Percentiles rank a stretch among this genome's conserved stretches.
phyloP scores from a whole-genome alignment of 352 stramenopile species.

The Phytophthora brassicae region DNA sequence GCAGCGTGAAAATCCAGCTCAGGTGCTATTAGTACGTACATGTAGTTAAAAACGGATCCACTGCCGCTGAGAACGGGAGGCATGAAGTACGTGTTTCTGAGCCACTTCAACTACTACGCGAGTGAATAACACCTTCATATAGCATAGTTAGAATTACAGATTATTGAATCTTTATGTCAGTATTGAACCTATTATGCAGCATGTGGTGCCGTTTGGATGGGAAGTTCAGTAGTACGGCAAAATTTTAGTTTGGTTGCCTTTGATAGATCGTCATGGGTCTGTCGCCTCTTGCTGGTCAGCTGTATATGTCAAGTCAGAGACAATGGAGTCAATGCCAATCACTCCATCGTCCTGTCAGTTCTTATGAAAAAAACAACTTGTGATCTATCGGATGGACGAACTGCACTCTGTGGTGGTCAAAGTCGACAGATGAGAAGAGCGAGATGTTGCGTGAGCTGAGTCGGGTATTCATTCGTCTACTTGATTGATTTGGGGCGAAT shows the following conservation, averaged over 20 bases:
- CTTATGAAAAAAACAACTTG: no score
- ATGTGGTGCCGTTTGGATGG: slow-evolving; percentile 5
- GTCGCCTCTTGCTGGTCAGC: no score
- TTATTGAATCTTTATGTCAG: no score
- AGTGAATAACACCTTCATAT: not conserved
- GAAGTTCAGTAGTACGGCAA: not conserved
- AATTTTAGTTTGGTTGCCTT: slow-evolving; percentile 18
- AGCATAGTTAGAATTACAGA: slow-evolving; percentile 1
- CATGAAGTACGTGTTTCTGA: not conserved
- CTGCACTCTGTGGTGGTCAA: slow-evolving; percentile 13
- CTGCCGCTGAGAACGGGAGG: slow-evolving; percentile 15
- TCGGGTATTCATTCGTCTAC: no score
- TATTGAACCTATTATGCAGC: not conserved
- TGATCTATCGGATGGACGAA: no score
- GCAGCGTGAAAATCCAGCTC: slow-evolving; percentile 29
- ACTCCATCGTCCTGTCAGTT: not conserved
- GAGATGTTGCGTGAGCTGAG: not conserved
- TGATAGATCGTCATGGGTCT: not conserved
- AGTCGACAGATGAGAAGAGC: not conserved
- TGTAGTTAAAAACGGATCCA: no score
- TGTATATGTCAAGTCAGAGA: no score
- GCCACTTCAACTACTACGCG: slow-evolving; percentile 12
- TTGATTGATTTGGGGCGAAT: slow-evolving; percentile 15
- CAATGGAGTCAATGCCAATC: not conserved
- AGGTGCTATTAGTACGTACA: slow-evolving; percentile 6